phyloP scores from a whole-genome alignment of 345 rosid species.

The Corchorus capsularis region DNA sequence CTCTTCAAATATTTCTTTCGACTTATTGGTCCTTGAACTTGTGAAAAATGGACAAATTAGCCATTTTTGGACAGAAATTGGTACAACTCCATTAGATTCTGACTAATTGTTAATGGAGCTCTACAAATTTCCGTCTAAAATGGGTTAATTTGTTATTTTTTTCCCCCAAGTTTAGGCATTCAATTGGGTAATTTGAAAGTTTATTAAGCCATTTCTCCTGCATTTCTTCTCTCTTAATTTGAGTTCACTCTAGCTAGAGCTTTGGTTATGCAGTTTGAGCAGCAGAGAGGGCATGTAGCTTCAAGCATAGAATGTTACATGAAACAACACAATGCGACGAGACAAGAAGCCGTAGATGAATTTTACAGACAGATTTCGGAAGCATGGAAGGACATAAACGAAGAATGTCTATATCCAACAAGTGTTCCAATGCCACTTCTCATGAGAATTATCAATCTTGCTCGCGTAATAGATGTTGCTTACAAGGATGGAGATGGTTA shows the following conservation, averaged over 20 bases:
- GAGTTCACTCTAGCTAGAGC: no score
- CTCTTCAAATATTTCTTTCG: no score
- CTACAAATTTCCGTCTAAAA: no score
- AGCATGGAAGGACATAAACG: conserved; percentile 45
- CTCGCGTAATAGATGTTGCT: background rate
- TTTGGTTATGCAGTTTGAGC: conserved; percentile 7
- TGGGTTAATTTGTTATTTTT: no score
- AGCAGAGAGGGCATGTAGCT: conserved; percentile 30
- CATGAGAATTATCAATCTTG: background rate
- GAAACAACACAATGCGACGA: conserved; percentile 28
- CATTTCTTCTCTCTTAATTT: background rate
- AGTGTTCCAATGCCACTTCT: conserved; percentile 26
- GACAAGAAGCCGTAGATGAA: conserved; percentile 26
- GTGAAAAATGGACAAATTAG: no score
- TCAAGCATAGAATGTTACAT: conserved; percentile 37
- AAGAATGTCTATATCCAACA: conserved; percentile 24
- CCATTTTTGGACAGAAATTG: no score
- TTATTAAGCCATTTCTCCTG: background rate
- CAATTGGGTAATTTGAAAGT: no score
- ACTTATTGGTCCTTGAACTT: no score
- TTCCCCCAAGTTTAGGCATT: no score
- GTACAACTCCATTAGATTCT: no score
- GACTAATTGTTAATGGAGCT: no score
- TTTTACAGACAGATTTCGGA: conserved; percentile 11
- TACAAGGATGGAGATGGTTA: background rate